Evolutionary conservation across 148 eudicot species (phyloP).

Genomic region (Chenopodium suecicum): DNA sequence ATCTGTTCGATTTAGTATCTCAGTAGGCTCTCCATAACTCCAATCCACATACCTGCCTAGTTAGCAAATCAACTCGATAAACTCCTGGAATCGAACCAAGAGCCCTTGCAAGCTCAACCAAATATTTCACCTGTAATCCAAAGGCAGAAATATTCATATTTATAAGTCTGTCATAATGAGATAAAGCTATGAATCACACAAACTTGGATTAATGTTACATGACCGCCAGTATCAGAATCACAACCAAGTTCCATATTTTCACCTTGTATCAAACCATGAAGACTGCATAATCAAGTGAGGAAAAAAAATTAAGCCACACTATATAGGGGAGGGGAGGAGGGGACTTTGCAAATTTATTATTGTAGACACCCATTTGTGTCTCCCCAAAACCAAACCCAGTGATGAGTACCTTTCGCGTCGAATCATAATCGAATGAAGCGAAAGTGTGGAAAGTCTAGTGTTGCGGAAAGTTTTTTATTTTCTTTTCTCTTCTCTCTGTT

Average conservation of each 20-base stretch:
- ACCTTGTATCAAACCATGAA: slow-evolving; percentile 93
- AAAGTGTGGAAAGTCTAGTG: no score
- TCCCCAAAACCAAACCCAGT: no score
- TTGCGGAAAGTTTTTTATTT: no score
- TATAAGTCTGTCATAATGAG: background rate
- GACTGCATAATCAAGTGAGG: slow-evolving; percentile 45
- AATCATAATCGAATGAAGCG: no score
- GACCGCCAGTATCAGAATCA: slow-evolving; percentile 99
- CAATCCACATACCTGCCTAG: slow-evolving; percentile 96
- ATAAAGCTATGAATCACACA: background rate
- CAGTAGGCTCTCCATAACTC: slow-evolving; percentile 96
- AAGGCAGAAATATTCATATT: slow-evolving; percentile 5
- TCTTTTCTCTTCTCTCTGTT: no score
- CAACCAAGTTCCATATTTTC: slow-evolving; percentile 99
- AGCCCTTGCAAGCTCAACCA: slow-evolving; percentile 97
- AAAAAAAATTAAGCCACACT: background rate
- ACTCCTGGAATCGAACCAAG: slow-evolving; percentile 97
- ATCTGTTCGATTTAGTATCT: slow-evolving; percentile 67
- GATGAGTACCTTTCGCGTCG: no score
- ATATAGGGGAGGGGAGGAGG: no score
- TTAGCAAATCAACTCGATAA: slow-evolving; percentile 90
- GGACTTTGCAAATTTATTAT: background rate
- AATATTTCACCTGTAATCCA: slow-evolving; percentile 75
- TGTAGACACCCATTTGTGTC: no score
- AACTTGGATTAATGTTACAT: slow-evolving; percentile 44